Percentiles rank a stretch among this genome's conserved stretches.
phyloP scores from a whole-genome alignment of 2,329 filamentous ascomycete genomes.

The Penicillium digitatum region DNA sequence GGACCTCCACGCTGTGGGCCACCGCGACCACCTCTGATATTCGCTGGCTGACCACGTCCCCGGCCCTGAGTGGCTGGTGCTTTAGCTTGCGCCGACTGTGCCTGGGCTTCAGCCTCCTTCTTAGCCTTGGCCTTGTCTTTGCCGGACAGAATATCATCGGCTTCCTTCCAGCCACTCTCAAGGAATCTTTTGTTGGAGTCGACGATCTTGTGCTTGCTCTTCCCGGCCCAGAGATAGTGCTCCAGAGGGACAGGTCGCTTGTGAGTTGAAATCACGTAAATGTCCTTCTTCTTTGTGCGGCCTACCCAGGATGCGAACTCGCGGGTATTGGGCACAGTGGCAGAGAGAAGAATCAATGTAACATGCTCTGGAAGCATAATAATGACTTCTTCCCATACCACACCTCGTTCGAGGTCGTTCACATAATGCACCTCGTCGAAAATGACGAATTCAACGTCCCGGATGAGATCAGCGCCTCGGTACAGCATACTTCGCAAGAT shows the following conservation, averaged over 20 bases:
- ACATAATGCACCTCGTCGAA: slow-evolving; percentile 99
- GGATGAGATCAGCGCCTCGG: slow-evolving; percentile 87
- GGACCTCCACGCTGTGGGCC: slow-evolving; percentile 29
- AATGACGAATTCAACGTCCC: slow-evolving; percentile 97
- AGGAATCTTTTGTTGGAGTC: slow-evolving; percentile 87
- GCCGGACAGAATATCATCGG: slow-evolving; percentile 74
- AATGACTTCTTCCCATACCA: slow-evolving; percentile 99
- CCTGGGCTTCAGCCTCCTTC: slow-evolving; percentile 52
- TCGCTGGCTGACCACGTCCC: slow-evolving; percentile 50
- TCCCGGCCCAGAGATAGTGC: slow-evolving; percentile 93
- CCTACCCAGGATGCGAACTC: slow-evolving; percentile 99
- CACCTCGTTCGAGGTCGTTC: slow-evolving; percentile 90
- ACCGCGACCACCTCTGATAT: slow-evolving; percentile 44
- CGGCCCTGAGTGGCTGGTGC: slow-evolving; percentile 54
- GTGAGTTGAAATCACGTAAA: slow-evolving; percentile 96
- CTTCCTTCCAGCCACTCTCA: slow-evolving; percentile 91
- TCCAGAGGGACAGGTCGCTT: slow-evolving; percentile 93
- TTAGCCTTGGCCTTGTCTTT: slow-evolving; percentile 68
- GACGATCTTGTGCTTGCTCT: slow-evolving; percentile 90
- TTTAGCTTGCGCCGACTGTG: slow-evolving; percentile 43
- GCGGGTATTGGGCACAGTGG: slow-evolving; percentile 93
- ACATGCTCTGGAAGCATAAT: slow-evolving; percentile 99
- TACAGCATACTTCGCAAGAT: slow-evolving; percentile 98
- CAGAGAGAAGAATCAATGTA: slow-evolving; percentile 88
- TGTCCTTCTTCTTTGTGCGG: slow-evolving; percentile 95